Conservation (phyloP, 257 asterid genomes). For the Anisodus tanguticus region DNA sequence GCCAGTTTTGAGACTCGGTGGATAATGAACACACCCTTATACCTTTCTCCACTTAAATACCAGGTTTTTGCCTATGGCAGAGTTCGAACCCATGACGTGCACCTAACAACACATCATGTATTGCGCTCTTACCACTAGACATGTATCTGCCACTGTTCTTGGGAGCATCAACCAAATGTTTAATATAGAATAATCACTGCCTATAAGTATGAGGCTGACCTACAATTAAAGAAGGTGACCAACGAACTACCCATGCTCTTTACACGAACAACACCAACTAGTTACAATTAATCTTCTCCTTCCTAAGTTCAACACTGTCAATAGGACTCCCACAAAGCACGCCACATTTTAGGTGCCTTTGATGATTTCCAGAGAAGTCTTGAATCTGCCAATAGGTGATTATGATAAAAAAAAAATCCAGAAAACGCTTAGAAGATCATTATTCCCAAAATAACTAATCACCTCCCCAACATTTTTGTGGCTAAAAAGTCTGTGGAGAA, state of each 20-base stretch:
- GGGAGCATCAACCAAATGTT: conserved; percentile 25
- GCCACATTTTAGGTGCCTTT: conserved; percentile 13
- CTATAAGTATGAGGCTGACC: background rate
- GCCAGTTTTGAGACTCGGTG: too few species aligned
- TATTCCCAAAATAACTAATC: conserved; percentile 7
- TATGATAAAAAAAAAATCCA: background rate
- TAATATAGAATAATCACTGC: background rate
- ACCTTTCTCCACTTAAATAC: too few species aligned
- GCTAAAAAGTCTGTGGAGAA: background rate
- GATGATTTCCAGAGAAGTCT: background rate
- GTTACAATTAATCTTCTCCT: conserved; percentile 7
- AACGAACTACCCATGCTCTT: background rate
- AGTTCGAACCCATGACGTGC: too few species aligned
- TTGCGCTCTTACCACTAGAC: conserved; percentile 8
- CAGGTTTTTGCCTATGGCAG: too few species aligned
- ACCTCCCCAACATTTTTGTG: background rate
- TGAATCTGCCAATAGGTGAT: background rate
- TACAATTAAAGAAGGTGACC: conserved; percentile 13
- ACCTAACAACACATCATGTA: too few species aligned
- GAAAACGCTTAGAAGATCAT: background rate
- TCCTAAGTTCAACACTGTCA: background rate
- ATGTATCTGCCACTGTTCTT: background rate
- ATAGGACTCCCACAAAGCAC: background rate
- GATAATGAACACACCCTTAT: too few species aligned
- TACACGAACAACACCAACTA: background rate